Conservation (phyloP, 208 protist species). For the Zelonia costaricensis region DNA sequence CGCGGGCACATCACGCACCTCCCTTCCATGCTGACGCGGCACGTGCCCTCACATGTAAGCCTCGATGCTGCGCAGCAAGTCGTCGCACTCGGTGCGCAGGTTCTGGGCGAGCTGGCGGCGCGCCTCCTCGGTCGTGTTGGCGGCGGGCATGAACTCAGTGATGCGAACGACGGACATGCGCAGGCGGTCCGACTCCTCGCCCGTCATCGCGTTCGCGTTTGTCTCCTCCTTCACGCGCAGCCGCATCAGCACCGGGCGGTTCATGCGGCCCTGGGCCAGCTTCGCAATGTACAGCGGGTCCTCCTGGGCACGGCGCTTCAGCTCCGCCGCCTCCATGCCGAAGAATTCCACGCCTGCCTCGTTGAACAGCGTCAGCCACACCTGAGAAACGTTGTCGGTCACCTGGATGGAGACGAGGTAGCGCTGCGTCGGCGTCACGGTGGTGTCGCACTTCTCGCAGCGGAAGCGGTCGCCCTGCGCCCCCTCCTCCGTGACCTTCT, state of each 20-base stretch:
- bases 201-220: slow-evolving; percentile 35
- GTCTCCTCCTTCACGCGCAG: slow-evolving; percentile 89
- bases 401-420: slow-evolving; percentile 89
- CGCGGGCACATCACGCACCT: no score
- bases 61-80: slow-evolving; percentile 79
- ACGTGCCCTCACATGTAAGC: slow-evolving; percentile 57
- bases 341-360: slow-evolving; percentile 89
- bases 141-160: slow-evolving; percentile 87
- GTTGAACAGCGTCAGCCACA: slow-evolving; percentile 93
- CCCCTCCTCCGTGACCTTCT: slow-evolving; percentile 87
- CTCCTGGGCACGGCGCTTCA: slow-evolving; percentile 75
- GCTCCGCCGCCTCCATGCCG: slow-evolving; percentile 81
- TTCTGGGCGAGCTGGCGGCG: slow-evolving; percentile 68
- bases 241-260: slow-evolving; percentile 85
- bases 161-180: slow-evolving; percentile 82
- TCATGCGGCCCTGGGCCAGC: slow-evolving; percentile 80
- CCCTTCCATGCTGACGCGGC: no score
- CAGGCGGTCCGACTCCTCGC: slow-evolving; percentile 74
- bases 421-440: slow-evolving; percentile 74
- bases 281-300: slow-evolving; percentile 81
- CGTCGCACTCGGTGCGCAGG: slow-evolving; percentile 75
- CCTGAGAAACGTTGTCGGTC: slow-evolving; percentile 87
- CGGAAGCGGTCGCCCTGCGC: slow-evolving; percentile 78
- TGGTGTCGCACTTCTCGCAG: slow-evolving; percentile 90
- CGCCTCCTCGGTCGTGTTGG: slow-evolving; percentile 63